A percentile compares a stretch with the other conserved stretches of the same genome.
Conservation (phyloP, 2,329 filamentous ascomycete species). For the Dendrostoma leiphaemia region DNA sequence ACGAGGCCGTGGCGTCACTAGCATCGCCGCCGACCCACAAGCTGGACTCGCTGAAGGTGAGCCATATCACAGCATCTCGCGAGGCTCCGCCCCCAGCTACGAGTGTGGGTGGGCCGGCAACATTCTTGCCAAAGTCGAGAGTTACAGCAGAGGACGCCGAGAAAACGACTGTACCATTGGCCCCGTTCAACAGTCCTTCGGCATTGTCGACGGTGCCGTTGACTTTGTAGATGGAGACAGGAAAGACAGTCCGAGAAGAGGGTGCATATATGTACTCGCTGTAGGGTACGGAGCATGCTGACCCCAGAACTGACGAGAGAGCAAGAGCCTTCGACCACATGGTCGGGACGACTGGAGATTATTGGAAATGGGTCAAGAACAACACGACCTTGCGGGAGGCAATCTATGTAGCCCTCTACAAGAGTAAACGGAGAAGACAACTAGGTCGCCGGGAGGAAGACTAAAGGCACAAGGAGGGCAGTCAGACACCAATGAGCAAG, state of each 20-base stretch:
- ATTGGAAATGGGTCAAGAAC: not conserved
- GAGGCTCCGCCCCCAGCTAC: constrained; percentile 24
- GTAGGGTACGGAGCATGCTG: constrained; percentile 7
- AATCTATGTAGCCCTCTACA: too few relatives aligned
- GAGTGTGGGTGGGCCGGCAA: constrained; percentile 36
- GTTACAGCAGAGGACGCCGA: constrained; percentile 31
- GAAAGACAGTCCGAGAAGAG: constrained; percentile 18
- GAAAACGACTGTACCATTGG: constrained; percentile 4
- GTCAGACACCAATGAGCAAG: too few relatives aligned
- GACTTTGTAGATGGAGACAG: constrained; percentile 17
- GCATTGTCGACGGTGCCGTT: constrained; percentile 21
- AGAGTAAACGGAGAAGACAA: not conserved
- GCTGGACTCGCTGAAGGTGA: constrained; percentile 37
- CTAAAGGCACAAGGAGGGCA: not conserved
- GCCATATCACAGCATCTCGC: constrained; percentile 31
- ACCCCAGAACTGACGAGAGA: not conserved
- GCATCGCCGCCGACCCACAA: constrained; percentile 46
- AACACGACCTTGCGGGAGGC: too few relatives aligned
- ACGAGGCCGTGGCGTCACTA: constrained; percentile 35
- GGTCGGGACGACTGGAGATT: not conserved
- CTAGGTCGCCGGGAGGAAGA: too few relatives aligned
- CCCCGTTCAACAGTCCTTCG: constrained; percentile 22
- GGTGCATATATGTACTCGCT: constrained; percentile 24
- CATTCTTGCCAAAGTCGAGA: constrained; percentile 37
- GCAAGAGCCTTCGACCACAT: constrained; percentile 4